Base-by-base conservation (phyloP, 2,329 filamentous ascomycete genomes). In the Seiridium unicorne region DNA sequence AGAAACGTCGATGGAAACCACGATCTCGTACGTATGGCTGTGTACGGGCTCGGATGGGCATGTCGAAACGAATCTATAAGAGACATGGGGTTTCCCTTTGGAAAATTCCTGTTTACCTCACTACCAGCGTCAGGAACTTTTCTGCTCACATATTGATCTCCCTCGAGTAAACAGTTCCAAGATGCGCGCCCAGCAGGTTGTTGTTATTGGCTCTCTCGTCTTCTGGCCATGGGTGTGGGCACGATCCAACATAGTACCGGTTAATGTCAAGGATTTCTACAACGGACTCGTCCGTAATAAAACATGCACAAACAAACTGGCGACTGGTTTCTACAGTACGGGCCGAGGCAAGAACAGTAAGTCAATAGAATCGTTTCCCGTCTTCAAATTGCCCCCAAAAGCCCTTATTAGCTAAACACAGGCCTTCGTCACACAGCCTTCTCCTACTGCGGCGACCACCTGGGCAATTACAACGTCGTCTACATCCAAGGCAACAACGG, bases 381-480 rank as follows among this genome's bases (percentile, higher is more conserved):
- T 32, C 32, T 7, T 10, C 5, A 46, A 3, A 2, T 18, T 11
- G 7, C 31, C 4, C 9, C 6, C 31, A 32, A n/a, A 4, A 26
- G 2, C 26, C 5, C 26, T 4, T 0, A 8, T 5, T 13, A 34
- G 34, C 49, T 53, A 18, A 35, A 8, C 10, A 3, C 5, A 13
- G 49, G 31, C 13, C 3, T 8, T 38, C 8, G 0, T 26, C 18
- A 3, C 18, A 18, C 47, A 70, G 67, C 64, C 10, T 71, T 65
- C 55, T 69, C 70, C 13, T 82, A 82, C 69, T 82, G 79, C 64
- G 77, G 75, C 36, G 78, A 81, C 64, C 73, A 76, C 58, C 63
- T 74, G 3, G 11, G 58, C 13, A 62, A 70, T 18, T 55, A 64
- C n/a, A 71, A 72, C 35, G 68, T 77, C 26, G 73, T 84, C 61